phyloP scores from a whole-genome alignment of 768 basidiomycete genomes.

The Calocera viscosa region DNA sequence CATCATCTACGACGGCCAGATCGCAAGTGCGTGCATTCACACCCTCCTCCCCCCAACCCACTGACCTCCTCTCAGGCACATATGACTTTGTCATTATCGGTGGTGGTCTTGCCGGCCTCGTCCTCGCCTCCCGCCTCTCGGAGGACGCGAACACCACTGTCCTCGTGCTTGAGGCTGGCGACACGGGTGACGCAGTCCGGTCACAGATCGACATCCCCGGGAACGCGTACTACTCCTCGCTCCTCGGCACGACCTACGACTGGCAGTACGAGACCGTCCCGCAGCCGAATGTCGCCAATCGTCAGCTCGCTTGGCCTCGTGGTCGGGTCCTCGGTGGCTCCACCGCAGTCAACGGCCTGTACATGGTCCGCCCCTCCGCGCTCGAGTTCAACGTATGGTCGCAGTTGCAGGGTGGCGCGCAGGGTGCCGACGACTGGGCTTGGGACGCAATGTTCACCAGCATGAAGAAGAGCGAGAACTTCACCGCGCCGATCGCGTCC shows the following conservation, averaged over 20 bases:
- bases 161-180: constrained; percentile 27
- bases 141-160: constrained; percentile 37
- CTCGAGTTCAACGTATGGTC: constrained; percentile 40
- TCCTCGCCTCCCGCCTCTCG: constrained; percentile 36
- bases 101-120: constrained; percentile 38
- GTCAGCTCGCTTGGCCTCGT: constrained; percentile 43
- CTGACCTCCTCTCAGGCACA: constrained; percentile 19
- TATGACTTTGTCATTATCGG: constrained; percentile 48
- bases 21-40: constrained; percentile 15
- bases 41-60: background rate
- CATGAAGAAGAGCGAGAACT: constrained; percentile 44
- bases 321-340: constrained; percentile 61
- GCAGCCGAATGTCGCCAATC: constrained; percentile 35
- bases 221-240: constrained; percentile 41
- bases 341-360: constrained; percentile 58
- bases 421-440: constrained; percentile 31
- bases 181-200: constrained; percentile 10
- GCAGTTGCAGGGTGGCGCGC: constrained; percentile 25
- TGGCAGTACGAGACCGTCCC: constrained; percentile 42
- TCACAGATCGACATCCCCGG: constrained; percentile 35
- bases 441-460: constrained; percentile 37
- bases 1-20: constrained; percentile 32
- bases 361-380: constrained; percentile 43
- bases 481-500: constrained; percentile 37
- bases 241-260: constrained; percentile 39